A percentile compares a stretch with the other conserved stretches of the same genome.
These are phyloP conservation scores for Coniochaeta prunicola DNA, from an alignment of 2,329 filamentous ascomycete species.

Conservation along the genomic window DNA sequence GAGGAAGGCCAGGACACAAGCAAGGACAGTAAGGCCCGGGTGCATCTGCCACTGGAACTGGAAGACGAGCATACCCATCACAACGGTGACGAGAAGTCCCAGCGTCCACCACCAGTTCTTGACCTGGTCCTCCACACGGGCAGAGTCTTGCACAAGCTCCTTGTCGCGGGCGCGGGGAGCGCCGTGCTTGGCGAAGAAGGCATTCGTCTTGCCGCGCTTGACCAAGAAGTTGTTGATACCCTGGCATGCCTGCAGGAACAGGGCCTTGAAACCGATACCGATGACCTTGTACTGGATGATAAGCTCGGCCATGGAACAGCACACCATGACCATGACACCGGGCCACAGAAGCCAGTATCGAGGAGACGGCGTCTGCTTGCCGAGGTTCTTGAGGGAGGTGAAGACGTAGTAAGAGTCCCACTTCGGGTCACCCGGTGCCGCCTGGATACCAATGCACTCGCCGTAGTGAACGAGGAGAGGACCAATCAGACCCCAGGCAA, in stretches of 20 bases:
- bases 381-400: slow-evolving; percentile 23
- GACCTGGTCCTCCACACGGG: slow-evolving; percentile 37
- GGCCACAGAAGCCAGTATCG: slow-evolving; percentile 35
- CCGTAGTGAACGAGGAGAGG: slow-evolving; percentile 47
- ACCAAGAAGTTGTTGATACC: slow-evolving; percentile 30
- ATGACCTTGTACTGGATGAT: slow-evolving; percentile 31
- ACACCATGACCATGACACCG: slow-evolving; percentile 34
- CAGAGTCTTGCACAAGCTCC: slow-evolving; percentile 39
- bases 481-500: slow-evolving; percentile 51
- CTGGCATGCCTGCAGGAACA: slow-evolving; percentile 36
- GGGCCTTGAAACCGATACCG: slow-evolving; percentile 32
- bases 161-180: slow-evolving; percentile 17
- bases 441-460: slow-evolving; percentile 32
- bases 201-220: slow-evolving; percentile 31
- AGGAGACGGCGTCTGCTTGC: slow-evolving; percentile 24
- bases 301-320: slow-evolving; percentile 29
- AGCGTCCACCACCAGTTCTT: slow-evolving; percentile 45
- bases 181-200: slow-evolving; percentile 34
- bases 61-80: slow-evolving; percentile 42
- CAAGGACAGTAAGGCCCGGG: slow-evolving; percentile 48
- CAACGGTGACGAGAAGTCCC: slow-evolving; percentile 40
- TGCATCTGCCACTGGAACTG: slow-evolving; percentile 47
- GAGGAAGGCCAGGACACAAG: slow-evolving; percentile 49
- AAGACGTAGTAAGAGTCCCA: slow-evolving; percentile 35
- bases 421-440: slow-evolving; percentile 23